Percentiles rank a stretch among this genome's conserved stretches.
Evolutionary conservation across 75 land plant species (phyloP).

Genomic region (Azolla pinnata): DNA sequence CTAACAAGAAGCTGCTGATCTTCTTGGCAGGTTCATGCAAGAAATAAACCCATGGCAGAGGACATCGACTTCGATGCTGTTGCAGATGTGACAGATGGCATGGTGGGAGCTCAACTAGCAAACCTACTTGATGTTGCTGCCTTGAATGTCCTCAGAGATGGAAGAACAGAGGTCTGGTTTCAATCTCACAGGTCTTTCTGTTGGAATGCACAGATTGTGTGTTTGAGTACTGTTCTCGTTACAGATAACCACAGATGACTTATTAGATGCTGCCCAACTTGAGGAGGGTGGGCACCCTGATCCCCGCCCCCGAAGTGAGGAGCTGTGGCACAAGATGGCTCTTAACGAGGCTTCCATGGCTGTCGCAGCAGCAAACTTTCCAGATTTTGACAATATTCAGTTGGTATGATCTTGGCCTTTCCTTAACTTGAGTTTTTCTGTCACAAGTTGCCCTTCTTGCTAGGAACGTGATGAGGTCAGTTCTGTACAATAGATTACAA

Average conservation of each 20-base stretch:
- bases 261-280: slow-evolving; percentile 74
- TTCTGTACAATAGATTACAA: too few relatives aligned
- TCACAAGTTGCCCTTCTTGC: too few relatives aligned
- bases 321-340: slow-evolving; percentile 66
- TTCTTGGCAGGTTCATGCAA: slow-evolving; percentile 71
- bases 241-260: slow-evolving; percentile 93
- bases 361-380: slow-evolving; percentile 75
- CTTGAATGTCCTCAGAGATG: slow-evolving; percentile 64
- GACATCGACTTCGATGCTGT: slow-evolving; percentile 85
- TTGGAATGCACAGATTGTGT: background rate
- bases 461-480: too few relatives aligned
- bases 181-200: background rate
- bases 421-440: too few relatives aligned
- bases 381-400: slow-evolving; percentile 68
- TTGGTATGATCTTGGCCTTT: slow-evolving; percentile 39
- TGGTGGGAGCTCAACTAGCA: slow-evolving; percentile 96
- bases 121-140: slow-evolving; percentile 87
- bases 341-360: slow-evolving; percentile 88
- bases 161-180: slow-evolving; percentile 76
- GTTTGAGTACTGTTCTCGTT: background rate
- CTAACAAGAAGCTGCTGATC: background rate
- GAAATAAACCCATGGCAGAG: slow-evolving; percentile 88
- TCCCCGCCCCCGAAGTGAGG: slow-evolving; percentile 49
- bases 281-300: slow-evolving; percentile 85
- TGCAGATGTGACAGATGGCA: slow-evolving; percentile 66